Conservation (phyloP, 2,329 filamentous ascomycete genomes). For the Rhytidhysteron rufulum region DNA sequence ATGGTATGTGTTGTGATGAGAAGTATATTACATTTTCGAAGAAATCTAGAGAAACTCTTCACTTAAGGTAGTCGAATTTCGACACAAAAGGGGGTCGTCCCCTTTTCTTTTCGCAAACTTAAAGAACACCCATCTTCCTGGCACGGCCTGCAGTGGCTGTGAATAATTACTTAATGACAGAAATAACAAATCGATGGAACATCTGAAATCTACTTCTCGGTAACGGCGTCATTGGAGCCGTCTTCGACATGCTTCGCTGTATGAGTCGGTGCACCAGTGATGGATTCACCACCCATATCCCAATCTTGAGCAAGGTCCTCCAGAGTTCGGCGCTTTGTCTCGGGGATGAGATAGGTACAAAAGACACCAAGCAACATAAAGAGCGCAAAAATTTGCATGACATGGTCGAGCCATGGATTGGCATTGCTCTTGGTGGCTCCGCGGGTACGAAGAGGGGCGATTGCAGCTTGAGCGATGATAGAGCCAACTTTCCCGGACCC, state of each 20-base stretch:
- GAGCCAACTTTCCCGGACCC: slow-evolving; percentile 47
- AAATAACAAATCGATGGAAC: too few species aligned
- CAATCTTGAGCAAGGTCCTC: slow-evolving; percentile 64
- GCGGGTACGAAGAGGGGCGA: slow-evolving; percentile 48
- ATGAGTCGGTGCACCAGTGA: slow-evolving; percentile 19
- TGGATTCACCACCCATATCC: slow-evolving; percentile 32
- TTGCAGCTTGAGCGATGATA: slow-evolving; percentile 47
- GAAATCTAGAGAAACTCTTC: too few species aligned
- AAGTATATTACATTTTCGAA: too few species aligned
- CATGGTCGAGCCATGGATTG: slow-evolving; percentile 65
- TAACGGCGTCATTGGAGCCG: background rate
- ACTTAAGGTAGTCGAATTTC: too few species aligned
- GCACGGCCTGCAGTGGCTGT: too few species aligned
- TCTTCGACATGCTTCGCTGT: background rate
- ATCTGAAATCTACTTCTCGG: background rate
- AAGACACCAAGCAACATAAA: slow-evolving; percentile 74
- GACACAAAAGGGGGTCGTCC: too few species aligned
- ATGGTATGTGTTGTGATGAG: too few species aligned
- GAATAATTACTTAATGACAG: too few species aligned
- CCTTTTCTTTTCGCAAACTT: too few species aligned
- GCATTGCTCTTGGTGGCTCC: slow-evolving; percentile 44
- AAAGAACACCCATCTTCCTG: too few species aligned
- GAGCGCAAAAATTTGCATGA: slow-evolving; percentile 73
- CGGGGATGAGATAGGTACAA: slow-evolving; percentile 67
- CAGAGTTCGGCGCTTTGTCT: slow-evolving; percentile 72